Base-by-base conservation (phyloP, 116 monocot species). In the Dioscorea cayenensis region DNA sequence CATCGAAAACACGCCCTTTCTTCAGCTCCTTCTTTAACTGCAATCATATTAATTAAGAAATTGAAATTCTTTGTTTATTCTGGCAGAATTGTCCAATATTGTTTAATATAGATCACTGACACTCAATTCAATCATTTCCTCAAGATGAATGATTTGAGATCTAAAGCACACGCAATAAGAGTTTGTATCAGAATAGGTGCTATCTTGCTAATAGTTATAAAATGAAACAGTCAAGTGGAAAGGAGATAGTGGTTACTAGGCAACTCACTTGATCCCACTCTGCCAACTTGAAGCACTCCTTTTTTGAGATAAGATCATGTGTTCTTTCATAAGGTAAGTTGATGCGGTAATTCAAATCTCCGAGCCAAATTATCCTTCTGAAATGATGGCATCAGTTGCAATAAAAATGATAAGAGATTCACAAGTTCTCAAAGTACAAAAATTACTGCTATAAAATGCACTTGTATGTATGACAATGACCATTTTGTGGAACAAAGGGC, bases 301-400 rank as follows among this genome's bases (percentile, higher is more conserved):
- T 80, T 50, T 66, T 83, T 58, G 81, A 78, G 35, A 97, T 80
- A 14, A 90, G 88, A 55, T 93, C 66, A 43, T 77, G 80, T 35
- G 90, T 79, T 70, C 66, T 84, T 64, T 88, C 93, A 76, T 84
- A 81, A 22, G 90, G 66, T 66, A 90, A 86, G 62, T 90, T 90
- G 69, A 97, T 81, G 19, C 96, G 90, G 8, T 96, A 92, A 77
- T 96, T 96, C 49, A 96, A 75, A 80, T 96, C 95, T 51, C 93
- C 96, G 9, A 97, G 74, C 96, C 93, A 97, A 35, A 97, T 69
- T 60, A 97, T 81, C 84, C 83, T 86, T 74, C 96, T 97, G 90
- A 29, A 81, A 89, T 50, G 38, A 67, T 55, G 43, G 11, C 43
- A 43, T 14, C 3, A 2, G 17, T 55, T 55, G 10, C 55, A 55